Percentiles rank a stretch among this genome's conserved stretches.
These are phyloP conservation scores for Pestalotiopsis fici DNA, from an alignment of 2,329 filamentous ascomycete genomes.

Conservation along the genomic window DNA sequence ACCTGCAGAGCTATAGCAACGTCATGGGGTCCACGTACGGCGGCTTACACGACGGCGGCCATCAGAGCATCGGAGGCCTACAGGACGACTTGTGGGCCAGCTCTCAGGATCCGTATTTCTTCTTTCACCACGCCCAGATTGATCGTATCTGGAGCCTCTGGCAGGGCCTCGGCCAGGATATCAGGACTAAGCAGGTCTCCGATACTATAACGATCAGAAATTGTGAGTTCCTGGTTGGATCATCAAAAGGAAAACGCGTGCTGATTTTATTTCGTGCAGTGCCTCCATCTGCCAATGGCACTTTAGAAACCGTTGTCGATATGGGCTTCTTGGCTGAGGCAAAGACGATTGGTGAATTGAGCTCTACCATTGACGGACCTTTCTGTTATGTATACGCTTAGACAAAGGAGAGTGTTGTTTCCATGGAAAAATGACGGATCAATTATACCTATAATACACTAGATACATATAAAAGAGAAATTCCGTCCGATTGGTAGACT, in stretches of 20 bases:
- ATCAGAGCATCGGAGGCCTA: constrained; percentile 27
- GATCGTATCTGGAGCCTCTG: constrained; percentile 19
- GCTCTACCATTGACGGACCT: constrained; percentile 25
- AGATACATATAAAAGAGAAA: too few species aligned
- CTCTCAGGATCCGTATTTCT: constrained; percentile 13
- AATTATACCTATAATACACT: too few species aligned
- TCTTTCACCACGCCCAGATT: constrained; percentile 19
- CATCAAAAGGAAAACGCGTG: background rate
- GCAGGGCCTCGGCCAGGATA: constrained; percentile 15
- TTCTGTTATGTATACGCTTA: constrained; percentile 13
- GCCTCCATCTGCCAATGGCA: constrained; percentile 21
- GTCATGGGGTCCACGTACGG: constrained; percentile 26
- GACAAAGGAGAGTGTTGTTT: too few species aligned
- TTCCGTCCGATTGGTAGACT: too few species aligned
- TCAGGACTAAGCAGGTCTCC: constrained; percentile 13
- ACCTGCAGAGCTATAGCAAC: constrained; percentile 13
- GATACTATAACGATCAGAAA: constrained; percentile 26
- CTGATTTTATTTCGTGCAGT: background rate
- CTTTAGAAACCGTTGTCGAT: constrained; percentile 22
- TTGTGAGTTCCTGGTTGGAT: background rate
- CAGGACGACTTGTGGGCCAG: background rate
- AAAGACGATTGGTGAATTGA: constrained; percentile 24
- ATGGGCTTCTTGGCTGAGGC: constrained; percentile 18
- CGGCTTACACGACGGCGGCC: constrained; percentile 28
- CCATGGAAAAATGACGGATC: too few species aligned